These are phyloP conservation scores for Mycena belliarum DNA, from an alignment of 768 basidiomycete genomes.

Conservation along the genomic window DNA sequence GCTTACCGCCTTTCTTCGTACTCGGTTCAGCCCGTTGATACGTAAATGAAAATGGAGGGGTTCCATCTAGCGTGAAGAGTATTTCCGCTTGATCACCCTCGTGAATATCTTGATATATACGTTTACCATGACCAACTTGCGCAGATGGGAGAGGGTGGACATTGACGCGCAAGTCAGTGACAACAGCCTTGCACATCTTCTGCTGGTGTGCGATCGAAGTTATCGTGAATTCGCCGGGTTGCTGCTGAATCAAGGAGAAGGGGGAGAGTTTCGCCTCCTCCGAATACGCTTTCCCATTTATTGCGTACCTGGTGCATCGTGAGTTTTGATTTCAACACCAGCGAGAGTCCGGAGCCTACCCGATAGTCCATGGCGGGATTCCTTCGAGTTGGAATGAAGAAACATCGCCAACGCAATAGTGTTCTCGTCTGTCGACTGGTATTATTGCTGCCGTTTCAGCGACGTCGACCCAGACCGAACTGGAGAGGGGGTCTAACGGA, in stretches of 20 bases:
- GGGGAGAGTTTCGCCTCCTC: conserved; percentile 80
- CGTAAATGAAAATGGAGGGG: conserved; percentile 95
- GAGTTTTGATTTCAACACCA: neutral
- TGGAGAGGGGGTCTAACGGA: conserved; percentile 56
- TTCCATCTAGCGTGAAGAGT: conserved; percentile 83
- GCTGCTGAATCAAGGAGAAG: conserved; percentile 83
- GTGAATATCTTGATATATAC: conserved; percentile 62
- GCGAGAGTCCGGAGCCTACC: conserved; percentile 44
- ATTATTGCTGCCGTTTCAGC: conserved; percentile 94
- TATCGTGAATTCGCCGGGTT: conserved; percentile 82
- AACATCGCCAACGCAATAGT: conserved; percentile 89
- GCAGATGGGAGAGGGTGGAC: conserved; percentile 88
- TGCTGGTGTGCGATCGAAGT: conserved; percentile 90
- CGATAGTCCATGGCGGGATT: conserved; percentile 88
- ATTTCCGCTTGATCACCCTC: conserved; percentile 86
- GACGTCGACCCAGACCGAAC: conserved; percentile 86
- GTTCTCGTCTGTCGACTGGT: conserved; percentile 72
- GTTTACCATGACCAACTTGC: conserved; percentile 83
- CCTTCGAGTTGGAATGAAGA: conserved; percentile 94
- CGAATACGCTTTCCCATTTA: conserved; percentile 72
- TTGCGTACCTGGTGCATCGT: conserved; percentile 59
- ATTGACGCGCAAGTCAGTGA: conserved; percentile 70
- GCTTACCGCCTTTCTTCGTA: conserved; percentile 65
- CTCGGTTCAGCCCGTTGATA: conserved; percentile 83
- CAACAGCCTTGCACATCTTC: conserved; percentile 83